Conservation (phyloP, 1,139 yeast species). For the Pichiaceae sp. region DNA sequence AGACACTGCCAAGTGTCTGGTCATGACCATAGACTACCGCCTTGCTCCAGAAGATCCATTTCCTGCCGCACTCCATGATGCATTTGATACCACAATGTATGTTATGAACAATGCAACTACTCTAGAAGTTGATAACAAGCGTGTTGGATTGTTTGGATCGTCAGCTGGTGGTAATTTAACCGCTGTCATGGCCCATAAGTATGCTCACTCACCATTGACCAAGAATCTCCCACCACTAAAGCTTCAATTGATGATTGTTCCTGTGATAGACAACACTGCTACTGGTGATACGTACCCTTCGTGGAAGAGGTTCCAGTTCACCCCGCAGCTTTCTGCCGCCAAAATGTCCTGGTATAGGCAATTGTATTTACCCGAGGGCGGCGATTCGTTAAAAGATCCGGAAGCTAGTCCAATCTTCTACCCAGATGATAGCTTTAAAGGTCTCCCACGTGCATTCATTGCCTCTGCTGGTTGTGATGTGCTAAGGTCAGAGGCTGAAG, state of each 20-base stretch:
- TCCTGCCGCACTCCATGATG: constrained; percentile 41
- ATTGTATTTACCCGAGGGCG: constrained; percentile 33
- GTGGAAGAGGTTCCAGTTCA: constrained; percentile 34
- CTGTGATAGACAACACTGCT: constrained; percentile 42
- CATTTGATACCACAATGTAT: constrained; percentile 28
- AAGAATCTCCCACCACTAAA: constrained; percentile 29
- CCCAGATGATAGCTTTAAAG: constrained; percentile 30
- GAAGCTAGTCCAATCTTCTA: constrained; percentile 39
- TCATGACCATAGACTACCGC: constrained; percentile 34
- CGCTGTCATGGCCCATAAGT: constrained; percentile 29
- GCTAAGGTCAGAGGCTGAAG: constrained; percentile 36
- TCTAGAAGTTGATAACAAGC: constrained; percentile 26
- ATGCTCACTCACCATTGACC: constrained; percentile 23
- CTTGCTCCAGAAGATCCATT: constrained; percentile 43
- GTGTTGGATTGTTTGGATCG: constrained; percentile 36
- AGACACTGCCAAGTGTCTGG: constrained; percentile 29
- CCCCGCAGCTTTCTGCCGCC: constrained; percentile 39
- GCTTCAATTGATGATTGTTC: constrained; percentile 37
- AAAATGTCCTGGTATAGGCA: constrained; percentile 43
- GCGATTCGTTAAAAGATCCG: constrained; percentile 28
- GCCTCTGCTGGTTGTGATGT: constrained; percentile 41
- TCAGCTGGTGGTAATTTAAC: constrained; percentile 30
- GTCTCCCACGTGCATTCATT: constrained; percentile 34
- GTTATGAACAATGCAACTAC: constrained; percentile 12
- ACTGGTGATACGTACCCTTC: constrained; percentile 30